Conservation (phyloP, 495 filamentous ascomycete species). For the Hypoxylon cercidicola region DNA sequence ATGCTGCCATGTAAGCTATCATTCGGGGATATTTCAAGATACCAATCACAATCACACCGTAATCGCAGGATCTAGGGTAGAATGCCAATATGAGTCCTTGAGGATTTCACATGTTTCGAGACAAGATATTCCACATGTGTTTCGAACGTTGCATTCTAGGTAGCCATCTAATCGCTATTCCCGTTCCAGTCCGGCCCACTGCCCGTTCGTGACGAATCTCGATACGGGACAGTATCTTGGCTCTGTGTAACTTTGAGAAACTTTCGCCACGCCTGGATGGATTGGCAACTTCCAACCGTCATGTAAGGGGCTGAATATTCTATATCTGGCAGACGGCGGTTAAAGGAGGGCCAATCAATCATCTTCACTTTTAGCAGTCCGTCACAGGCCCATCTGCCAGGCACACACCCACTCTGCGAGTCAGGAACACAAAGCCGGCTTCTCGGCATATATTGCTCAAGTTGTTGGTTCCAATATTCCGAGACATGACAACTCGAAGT, state of each 20-base stretch:
- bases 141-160: conserved; percentile 30
- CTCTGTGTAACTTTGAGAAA: conserved; percentile 7
- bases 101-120: conserved; percentile 23
- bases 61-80: neutral
- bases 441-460: conserved; percentile 29
- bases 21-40: conserved; percentile 10
- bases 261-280: conserved; percentile 10
- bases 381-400: conserved; percentile 35
- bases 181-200: conserved; percentile 9
- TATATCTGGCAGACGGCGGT: conserved; percentile 23
- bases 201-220: conserved; percentile 15
- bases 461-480: conserved; percentile 32
- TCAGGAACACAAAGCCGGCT: conserved; percentile 23
- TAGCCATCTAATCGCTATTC: conserved; percentile 23
- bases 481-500: conserved; percentile 38
- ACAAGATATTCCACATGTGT: conserved; percentile 18
- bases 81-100: neutral
- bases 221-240: conserved; percentile 21
- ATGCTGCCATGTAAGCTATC: too few species aligned
- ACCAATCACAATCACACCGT: neutral
- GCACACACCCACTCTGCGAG: conserved; percentile 20
- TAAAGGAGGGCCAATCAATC: conserved; percentile 33
- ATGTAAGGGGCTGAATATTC: conserved; percentile 29
- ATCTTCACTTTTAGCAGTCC: conserved; percentile 7
- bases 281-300: conserved; percentile 9